A percentile compares a stretch with the other conserved stretches of the same genome.
phyloP scores from a whole-genome alignment of 1,284 basidiomycete species.

The Uromyces viciae-fabae region DNA sequence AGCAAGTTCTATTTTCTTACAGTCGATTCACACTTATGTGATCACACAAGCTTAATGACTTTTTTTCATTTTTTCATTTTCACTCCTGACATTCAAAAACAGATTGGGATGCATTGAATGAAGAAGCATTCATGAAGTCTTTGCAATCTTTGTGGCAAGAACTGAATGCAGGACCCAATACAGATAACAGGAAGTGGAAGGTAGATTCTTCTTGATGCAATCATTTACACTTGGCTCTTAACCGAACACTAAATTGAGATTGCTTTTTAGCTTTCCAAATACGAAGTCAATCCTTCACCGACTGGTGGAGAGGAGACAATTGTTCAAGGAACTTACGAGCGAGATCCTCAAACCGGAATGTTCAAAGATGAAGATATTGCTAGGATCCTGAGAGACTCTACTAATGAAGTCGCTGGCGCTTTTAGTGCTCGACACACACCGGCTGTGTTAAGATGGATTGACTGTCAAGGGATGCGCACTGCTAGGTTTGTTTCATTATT shows the following conservation, averaged over 20 bases:
- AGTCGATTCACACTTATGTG: not conserved
- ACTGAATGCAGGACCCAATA: slow-evolving; percentile 18
- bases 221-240: not conserved
- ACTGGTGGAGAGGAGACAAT: slow-evolving; percentile 10
- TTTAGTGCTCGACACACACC: slow-evolving; percentile 36
- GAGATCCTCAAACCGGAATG: slow-evolving; percentile 24
- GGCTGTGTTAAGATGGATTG: slow-evolving; percentile 35
- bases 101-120: slow-evolving; percentile 39
- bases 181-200: slow-evolving; percentile 37
- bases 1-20: slow-evolving; percentile 1
- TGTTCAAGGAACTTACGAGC: slow-evolving; percentile 31
- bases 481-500: slow-evolving; percentile 30
- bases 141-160: slow-evolving; percentile 24
- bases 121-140: slow-evolving; percentile 13
- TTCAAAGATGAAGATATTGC: slow-evolving; percentile 43
- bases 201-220: not conserved
- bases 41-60: not conserved
- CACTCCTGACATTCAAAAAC: not conserved
- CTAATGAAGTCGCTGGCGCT: slow-evolving; percentile 38
- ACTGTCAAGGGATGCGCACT: slow-evolving; percentile 44
- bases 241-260: not conserved
- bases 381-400: slow-evolving; percentile 30
- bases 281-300: slow-evolving; percentile 9
- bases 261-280: slow-evolving; percentile 26
- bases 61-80: not conserved